Evolutionary conservation across 2,329 filamentous ascomycete species (phyloP).

Genomic region (Diplocarpon rosae): DNA sequence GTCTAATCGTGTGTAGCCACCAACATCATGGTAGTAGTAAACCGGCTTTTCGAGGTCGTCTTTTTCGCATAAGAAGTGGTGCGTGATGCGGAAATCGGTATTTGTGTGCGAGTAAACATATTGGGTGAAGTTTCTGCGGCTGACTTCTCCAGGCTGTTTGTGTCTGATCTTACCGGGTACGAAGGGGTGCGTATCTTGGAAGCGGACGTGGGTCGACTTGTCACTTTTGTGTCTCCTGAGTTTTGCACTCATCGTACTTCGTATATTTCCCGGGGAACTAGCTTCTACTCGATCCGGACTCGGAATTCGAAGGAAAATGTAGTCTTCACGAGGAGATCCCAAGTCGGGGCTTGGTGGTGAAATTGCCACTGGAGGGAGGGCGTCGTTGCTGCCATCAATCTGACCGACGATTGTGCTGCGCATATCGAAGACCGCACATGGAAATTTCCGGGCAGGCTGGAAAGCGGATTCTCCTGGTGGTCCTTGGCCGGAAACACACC

Average conservation of each 20-base stretch:
- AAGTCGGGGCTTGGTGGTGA: too few species aligned
- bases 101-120: background rate
- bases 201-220: background rate
- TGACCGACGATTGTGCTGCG: too few species aligned
- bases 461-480: too few species aligned
- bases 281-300: too few species aligned
- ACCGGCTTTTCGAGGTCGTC: background rate
- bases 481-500: too few species aligned
- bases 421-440: too few species aligned
- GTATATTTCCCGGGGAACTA: too few species aligned
- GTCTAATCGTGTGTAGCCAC: slow-evolving; percentile 2
- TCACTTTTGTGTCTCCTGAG: background rate
- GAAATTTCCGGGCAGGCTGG: too few species aligned
- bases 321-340: too few species aligned
- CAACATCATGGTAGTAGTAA: slow-evolving; percentile 3
- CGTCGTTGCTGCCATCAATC: too few species aligned
- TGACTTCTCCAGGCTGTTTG: background rate
- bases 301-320: too few species aligned
- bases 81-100: background rate
- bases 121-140: background rate
- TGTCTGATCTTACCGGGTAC: background rate
- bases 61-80: slow-evolving; percentile 3
- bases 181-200: slow-evolving; percentile 2
- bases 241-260: background rate
- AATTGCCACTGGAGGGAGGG: too few species aligned